phyloP scores from a whole-genome alignment of 2,329 filamentous ascomycete species.

The Aspergillus viridinutans region DNA sequence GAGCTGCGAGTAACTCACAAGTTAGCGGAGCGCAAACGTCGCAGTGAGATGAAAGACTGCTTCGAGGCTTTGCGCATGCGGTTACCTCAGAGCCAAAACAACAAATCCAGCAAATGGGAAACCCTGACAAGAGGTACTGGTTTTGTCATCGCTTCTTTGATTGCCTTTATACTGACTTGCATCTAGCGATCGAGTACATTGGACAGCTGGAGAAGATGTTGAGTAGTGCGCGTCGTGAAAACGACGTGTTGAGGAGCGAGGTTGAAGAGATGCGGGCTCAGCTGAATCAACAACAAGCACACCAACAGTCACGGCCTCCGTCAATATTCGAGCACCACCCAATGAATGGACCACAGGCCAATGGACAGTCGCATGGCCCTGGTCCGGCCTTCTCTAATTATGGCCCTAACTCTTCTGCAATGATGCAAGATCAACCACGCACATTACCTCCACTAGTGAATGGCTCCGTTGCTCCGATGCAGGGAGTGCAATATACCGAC shows the following conservation, averaged over 20 bases:
- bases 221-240: slow-evolving; percentile 36
- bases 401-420: slow-evolving; percentile 21
- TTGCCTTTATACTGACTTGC: slow-evolving; percentile 11
- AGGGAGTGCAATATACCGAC: slow-evolving; percentile 49
- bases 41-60: slow-evolving; percentile 51
- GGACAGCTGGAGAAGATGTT: slow-evolving; percentile 40
- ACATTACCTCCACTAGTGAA: slow-evolving; percentile 47
- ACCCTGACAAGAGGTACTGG: slow-evolving; percentile 44
- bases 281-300: slow-evolving; percentile 33
- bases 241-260: slow-evolving; percentile 32
- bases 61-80: slow-evolving; percentile 45
- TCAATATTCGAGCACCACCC: slow-evolving; percentile 35
- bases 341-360: slow-evolving; percentile 30
- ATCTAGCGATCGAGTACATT: slow-evolving; percentile 47
- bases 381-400: slow-evolving; percentile 28
- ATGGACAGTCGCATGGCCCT: slow-evolving; percentile 30
- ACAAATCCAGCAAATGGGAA: slow-evolving; percentile 52
- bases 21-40: slow-evolving; percentile 48
- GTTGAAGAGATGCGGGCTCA: slow-evolving; percentile 39
- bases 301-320: slow-evolving; percentile 26
- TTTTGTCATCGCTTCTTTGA: not conserved
- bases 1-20: slow-evolving; percentile 49
- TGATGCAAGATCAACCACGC: slow-evolving; percentile 41
- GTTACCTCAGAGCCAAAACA: slow-evolving; percentile 44
- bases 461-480: slow-evolving; percentile 43